Evolutionary conservation across 23 red algal genomes (phyloP), one percentile per base, ranked within the genome.

Genomic region (Gracilaria caudata): DNA sequence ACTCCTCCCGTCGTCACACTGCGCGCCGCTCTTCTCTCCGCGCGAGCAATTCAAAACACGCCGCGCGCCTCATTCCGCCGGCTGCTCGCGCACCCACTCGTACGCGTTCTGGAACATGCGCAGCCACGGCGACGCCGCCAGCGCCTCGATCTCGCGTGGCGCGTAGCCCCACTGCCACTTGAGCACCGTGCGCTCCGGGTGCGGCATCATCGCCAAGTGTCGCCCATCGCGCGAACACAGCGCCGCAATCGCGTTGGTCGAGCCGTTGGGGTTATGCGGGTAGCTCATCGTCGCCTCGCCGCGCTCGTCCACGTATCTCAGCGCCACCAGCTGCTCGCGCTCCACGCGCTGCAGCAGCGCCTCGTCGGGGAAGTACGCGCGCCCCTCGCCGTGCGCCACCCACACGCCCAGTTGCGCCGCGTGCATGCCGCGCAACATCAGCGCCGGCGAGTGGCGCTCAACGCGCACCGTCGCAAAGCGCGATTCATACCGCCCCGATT

Each of bases 121-220:
- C 49, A 99, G 68, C 97, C 97, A 99, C 71, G 97, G 97, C 53
- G 85, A 92, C n/a, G 81, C 89, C 46, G 86, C 46, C 41, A 84
- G 56, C 60, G 64, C 25, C 39, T 84, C 79, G 1, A 70, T 65
- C 32, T 70, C 94, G 29, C 56, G 64, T 17, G 97, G 93, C 58
- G 94, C 46, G 49, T 93, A 90, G 46, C 63, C 85, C 97, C 97
- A 99, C 79, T 99, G 93, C 93, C 93, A 99, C 55, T 81, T 84
- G 26, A 90, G 87, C 21, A 94, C 82, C 34, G 92, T 89, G 39
- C 97, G 89, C 75, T 99, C 97, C 17, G 97, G 97, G 58, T 99
- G 97, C 37, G 97, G 97, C 97, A 99, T 99, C 93, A 99, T 92
- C 14, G 97, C 97, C 83, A 99, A 75, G 68, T 99, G 97, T 49